Base-by-base conservation (phyloP, 2,329 filamentous ascomycete genomes). In the Pseudopyrenochaeta lycopersici region DNA sequence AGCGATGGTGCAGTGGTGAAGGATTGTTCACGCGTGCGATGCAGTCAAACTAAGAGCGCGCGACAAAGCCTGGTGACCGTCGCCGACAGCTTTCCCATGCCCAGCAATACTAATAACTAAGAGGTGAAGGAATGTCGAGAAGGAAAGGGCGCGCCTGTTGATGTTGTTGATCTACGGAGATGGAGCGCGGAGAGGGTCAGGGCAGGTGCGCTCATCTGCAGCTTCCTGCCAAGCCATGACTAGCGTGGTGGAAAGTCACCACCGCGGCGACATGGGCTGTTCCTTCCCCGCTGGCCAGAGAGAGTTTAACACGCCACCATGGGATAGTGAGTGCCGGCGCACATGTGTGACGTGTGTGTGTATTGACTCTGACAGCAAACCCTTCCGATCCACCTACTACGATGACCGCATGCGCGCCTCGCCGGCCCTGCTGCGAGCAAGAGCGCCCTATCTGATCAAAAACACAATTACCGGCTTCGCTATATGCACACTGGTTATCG, bases 361-460 rank as follows among this genome's bases (percentile, higher is more conserved):
- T 46, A 32, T 62, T 71, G 36, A 71, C 48, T 18, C 15, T 43
- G 17, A 10, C 61, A 74, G 71, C 61, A 67, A 66, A 58, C 73
- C 58, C 71, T 88, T 88, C 45, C 80, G 81, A 70, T 90, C 88
- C 29, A 92, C 91, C 62, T 99, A 99, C 84, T 99, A 98, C 83
- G 91, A 97, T 79, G 88, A 88, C 73, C 85, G 90, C 71, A 90
- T 90, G 80, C 88, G 90, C 62, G 92, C 96, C 77, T 90, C 91
- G 56, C 89, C 92, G 43, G 91, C 96, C 50, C 88, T 99, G 62
- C 89, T 97, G 74, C 91, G 95, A 72, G 94, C 95, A 50, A 88
- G 96, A 68, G 88, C 91, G 67, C 95, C 95, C 44, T 99, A 96
- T 76, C 84, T 99, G 35, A 80, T 97, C 77, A 96, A 90, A 81